Percentiles rank a stretch among this genome's conserved stretches.
Evolutionary conservation across 495 filamentous ascomycete species (phyloP).

Genomic region (Pseudotulostoma volvatum): DNA sequence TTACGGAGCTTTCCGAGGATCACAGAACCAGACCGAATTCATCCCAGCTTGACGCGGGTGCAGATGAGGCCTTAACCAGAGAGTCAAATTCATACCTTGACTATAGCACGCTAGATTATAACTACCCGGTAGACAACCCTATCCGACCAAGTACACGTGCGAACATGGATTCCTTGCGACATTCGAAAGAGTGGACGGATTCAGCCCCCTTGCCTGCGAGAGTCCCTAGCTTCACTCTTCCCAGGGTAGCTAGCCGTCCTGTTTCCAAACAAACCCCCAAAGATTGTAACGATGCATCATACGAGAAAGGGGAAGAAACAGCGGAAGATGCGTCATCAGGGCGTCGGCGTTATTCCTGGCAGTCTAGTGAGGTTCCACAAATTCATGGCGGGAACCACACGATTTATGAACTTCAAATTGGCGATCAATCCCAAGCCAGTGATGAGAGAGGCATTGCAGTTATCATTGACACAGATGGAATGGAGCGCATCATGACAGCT

Average conservation of each 20-base stretch:
- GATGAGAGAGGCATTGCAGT: conserved; percentile 2
- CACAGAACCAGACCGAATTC: neutral
- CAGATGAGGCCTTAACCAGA: too few relatives aligned
- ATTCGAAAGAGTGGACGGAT: conserved; percentile 5
- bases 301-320: neutral
- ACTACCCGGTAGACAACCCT: too few relatives aligned
- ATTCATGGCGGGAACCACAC: neutral
- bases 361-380: neutral
- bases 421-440: neutral
- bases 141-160: too few relatives aligned
- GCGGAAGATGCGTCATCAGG: neutral
- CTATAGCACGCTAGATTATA: too few relatives aligned
- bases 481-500: conserved; percentile 7
- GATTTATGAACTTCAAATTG: neutral
- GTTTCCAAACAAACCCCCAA: neutral
- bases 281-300: neutral
- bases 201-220: neutral
- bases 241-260: conserved; percentile 1
- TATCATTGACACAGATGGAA: conserved; percentile 13
- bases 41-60: too few relatives aligned
- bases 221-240: conserved; percentile 2
- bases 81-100: too few relatives aligned
- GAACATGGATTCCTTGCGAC: too few relatives aligned
- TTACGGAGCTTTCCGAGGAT: neutral
- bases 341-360: neutral